Conservation (phyloP, 495 filamentous ascomycete species). For the Podospora pseudocomata region DNA sequence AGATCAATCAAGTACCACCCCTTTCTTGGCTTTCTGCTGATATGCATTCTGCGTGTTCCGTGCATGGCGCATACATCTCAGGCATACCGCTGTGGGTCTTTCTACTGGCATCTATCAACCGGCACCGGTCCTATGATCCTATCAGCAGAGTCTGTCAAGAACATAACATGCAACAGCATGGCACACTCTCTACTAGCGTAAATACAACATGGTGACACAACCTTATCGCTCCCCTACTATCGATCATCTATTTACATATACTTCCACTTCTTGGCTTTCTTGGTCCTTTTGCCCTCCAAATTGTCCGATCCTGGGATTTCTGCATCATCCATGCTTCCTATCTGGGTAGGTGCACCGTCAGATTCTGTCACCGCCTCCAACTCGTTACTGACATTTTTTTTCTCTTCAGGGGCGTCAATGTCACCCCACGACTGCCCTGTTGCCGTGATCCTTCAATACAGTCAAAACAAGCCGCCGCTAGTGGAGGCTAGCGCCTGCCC, state of each 20-base stretch:
- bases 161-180: background rate
- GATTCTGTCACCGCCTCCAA: background rate
- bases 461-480: no score
- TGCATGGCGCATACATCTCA: background rate
- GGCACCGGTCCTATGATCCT: no score
- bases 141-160: no score
- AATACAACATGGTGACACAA: background rate
- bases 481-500: no score
- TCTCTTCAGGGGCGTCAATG: no score
- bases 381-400: background rate
- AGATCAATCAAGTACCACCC: background rate
- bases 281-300: background rate
- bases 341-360: background rate
- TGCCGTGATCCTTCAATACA: no score
- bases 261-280: background rate
- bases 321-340: background rate
- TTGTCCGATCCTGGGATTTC: background rate
- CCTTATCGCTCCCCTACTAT: background rate
- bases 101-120: no score
- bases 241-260: no score
- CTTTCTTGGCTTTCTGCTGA: background rate
- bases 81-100: no score
- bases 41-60: background rate
- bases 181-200: background rate
- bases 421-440: no score